Evolutionary conservation across 1,139 yeast species (phyloP).

Genomic region (Scheffersomyces parashehatae): DNA sequence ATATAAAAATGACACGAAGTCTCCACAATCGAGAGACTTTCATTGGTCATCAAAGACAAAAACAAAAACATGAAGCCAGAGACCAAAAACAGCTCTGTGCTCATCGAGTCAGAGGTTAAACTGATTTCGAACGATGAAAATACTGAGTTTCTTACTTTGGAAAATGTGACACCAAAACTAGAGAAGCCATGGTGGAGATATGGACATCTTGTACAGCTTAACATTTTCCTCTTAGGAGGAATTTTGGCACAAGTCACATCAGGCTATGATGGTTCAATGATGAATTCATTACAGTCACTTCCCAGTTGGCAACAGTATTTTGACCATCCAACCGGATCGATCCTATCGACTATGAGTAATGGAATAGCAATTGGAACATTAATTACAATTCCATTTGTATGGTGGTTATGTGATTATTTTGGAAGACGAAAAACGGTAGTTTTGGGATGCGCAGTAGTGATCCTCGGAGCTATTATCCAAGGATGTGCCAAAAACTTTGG

Average conservation of each 20-base stretch:
- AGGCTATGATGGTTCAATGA: slow-evolving; percentile 18
- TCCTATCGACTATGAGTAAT: slow-evolving; percentile 15
- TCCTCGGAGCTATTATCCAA: slow-evolving; percentile 1
- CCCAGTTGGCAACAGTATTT: slow-evolving; percentile 11
- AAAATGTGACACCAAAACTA: slow-evolving; percentile 4
- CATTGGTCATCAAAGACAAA: too few species aligned
- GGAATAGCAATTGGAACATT: slow-evolving; percentile 14
- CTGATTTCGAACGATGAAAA: too few species aligned
- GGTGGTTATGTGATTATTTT: neutral
- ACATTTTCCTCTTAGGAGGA: slow-evolving; percentile 2
- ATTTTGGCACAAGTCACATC: slow-evolving; percentile 1
- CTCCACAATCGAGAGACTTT: too few species aligned
- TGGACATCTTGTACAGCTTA: slow-evolving; percentile 1
- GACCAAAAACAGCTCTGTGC: too few species aligned
- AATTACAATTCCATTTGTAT: neutral
- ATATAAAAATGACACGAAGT: too few species aligned
- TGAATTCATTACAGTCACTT: slow-evolving; percentile 16
- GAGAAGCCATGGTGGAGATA: slow-evolving; percentile 4
- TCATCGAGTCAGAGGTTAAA: too few species aligned
- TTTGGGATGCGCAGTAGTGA: slow-evolving; percentile 2
- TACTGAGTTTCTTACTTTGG: neutral
- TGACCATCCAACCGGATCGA: slow-evolving; percentile 13
- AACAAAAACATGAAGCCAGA: too few species aligned
- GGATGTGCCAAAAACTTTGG: slow-evolving; percentile 1
- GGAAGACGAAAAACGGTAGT: slow-evolving; percentile 1